These are phyloP conservation scores for Leccinum disarticulatum DNA, from an alignment of 768 basidiomycete species.

Conservation along the genomic window DNA sequence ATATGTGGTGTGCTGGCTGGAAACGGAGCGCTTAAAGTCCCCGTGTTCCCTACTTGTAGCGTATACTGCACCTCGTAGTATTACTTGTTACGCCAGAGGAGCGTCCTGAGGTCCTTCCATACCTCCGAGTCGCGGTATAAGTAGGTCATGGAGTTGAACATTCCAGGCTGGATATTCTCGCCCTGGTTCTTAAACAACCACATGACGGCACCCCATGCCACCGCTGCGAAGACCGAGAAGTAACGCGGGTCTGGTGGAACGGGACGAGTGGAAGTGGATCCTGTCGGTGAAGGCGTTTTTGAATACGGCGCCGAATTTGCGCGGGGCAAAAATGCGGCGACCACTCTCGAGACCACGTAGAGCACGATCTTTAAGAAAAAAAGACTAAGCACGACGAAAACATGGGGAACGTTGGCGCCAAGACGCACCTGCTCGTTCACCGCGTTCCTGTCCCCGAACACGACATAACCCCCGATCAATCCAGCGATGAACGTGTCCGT, in stretches of 20 bases:
- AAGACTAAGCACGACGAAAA: constrained; percentile 7
- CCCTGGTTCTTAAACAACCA: constrained; percentile 87
- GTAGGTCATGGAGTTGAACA: constrained; percentile 96
- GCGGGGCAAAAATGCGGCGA: constrained; percentile 90
- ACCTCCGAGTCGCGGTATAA: constrained; percentile 90
- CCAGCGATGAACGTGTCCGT: constrained; percentile 92
- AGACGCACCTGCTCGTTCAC: constrained; percentile 84
- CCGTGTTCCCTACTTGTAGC: background rate
- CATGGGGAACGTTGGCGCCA: no score
- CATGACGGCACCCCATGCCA: constrained; percentile 97
- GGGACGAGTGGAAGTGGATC: constrained; percentile 53
- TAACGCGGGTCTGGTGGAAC: constrained; percentile 81
- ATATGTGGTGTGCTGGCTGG: constrained; percentile 7
- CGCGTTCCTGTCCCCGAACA: constrained; percentile 83
- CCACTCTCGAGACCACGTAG: constrained; percentile 90
- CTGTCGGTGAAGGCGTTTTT: constrained; percentile 40
- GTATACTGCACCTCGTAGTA: constrained; percentile 5
- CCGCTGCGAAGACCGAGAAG: constrained; percentile 84
- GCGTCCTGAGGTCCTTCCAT: constrained; percentile 79
- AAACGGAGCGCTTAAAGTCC: background rate
- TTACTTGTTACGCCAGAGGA: constrained; percentile 89
- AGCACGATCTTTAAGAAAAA: constrained; percentile 74
- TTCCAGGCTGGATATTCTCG: constrained; percentile 92
- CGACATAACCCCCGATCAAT: constrained; percentile 85
- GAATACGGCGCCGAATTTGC: constrained; percentile 52